Evolutionary conservation across 139 green algal species (phyloP).

Genomic region (Dunaliella primolecta): DNA sequence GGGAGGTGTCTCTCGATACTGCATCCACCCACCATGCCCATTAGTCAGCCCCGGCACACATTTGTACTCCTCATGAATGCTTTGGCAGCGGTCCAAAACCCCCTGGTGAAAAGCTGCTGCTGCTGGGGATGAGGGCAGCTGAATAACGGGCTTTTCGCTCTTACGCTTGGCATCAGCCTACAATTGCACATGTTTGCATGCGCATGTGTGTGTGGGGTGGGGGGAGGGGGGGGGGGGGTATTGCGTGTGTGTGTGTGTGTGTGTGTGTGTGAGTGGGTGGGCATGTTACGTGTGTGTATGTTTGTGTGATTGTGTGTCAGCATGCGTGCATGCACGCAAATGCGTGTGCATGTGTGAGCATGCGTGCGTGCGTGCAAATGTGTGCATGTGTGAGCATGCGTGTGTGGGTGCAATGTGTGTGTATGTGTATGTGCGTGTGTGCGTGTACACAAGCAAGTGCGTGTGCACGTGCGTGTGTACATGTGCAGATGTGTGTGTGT

Average conservation of each 20-base stretch:
- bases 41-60: constrained; percentile 10
- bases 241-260: neutral
- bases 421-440: constrained; percentile 3
- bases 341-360: neutral
- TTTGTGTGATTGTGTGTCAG: neutral
- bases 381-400: neutral
- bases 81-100: constrained; percentile 8
- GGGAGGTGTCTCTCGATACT: no score
- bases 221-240: no score
- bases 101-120: neutral
- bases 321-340: no score
- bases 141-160: neutral
- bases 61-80: constrained; percentile 3
- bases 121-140: neutral
- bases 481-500: no score
- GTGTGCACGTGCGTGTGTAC: neutral
- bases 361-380: neutral
- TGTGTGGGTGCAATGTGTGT: neutral
- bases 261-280: neutral
- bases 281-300: neutral
- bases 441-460: neutral
- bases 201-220: neutral
- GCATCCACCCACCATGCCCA: constrained; percentile 15
- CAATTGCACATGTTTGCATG: neutral
- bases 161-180: neutral